phyloP scores from a whole-genome alignment of 495 filamentous ascomycete genomes.

The Podospora pseudoanserina region DNA sequence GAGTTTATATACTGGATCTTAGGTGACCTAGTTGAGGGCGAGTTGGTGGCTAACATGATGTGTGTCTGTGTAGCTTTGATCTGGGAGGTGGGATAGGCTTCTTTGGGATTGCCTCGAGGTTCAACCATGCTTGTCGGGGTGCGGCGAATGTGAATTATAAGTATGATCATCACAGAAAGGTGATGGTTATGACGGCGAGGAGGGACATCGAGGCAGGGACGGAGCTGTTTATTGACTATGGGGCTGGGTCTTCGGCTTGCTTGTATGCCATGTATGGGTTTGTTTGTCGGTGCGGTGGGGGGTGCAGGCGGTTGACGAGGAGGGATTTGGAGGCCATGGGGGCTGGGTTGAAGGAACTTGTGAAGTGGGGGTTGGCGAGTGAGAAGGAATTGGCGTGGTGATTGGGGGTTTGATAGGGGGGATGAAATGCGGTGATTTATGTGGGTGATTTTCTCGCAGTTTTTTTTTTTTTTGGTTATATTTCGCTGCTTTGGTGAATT shows the following conservation, averaged over 20 bases:
- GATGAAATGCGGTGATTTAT: neutral
- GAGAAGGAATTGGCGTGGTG: neutral
- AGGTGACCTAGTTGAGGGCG: too few relatives aligned
- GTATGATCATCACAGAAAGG: neutral
- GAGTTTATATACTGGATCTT: neutral
- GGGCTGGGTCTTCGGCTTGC: constrained; percentile 5
- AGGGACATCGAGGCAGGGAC: constrained; percentile 11
- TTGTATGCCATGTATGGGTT: constrained; percentile 31
- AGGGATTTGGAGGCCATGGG: neutral
- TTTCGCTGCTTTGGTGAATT: too few relatives aligned
- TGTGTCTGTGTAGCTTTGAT: neutral
- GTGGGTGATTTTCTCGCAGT: too few relatives aligned
- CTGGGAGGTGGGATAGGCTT: neutral
- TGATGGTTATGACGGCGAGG: neutral
- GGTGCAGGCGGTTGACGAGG: constrained; percentile 19
- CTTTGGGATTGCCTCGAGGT: neutral
- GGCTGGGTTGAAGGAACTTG: neutral
- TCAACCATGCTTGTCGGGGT: neutral
- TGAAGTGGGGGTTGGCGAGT: neutral
- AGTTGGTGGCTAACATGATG: too few relatives aligned
- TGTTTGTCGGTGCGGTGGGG: constrained; percentile 24
- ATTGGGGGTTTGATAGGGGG: neutral
- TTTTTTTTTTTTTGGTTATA: too few relatives aligned
- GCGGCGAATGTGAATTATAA: neutral
- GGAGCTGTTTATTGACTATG: constrained; percentile 32